Evolutionary conservation across 768 basidiomycete genomes (phyloP).

Genomic region (Tremella mesenterica): DNA sequence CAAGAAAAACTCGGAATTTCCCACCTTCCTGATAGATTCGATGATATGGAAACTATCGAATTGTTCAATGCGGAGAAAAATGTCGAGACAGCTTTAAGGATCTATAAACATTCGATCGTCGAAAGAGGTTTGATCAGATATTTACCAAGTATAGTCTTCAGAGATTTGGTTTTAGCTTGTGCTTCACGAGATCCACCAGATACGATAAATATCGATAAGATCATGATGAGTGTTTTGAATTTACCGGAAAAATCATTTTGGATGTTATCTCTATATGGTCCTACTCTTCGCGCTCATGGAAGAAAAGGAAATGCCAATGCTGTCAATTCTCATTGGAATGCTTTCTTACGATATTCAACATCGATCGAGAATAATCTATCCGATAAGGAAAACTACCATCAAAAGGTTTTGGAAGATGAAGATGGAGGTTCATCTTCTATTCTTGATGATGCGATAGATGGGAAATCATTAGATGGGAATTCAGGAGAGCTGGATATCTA

Average conservation of each 20-base stretch:
- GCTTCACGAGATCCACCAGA: conserved; percentile 50
- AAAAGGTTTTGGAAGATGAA: too few relatives aligned
- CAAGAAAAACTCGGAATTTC: too few relatives aligned
- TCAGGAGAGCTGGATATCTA: too few relatives aligned
- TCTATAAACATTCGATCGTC: conserved; percentile 56
- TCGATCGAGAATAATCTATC: too few relatives aligned
- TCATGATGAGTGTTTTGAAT: conserved; percentile 56
- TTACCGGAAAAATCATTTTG: conserved; percentile 4
- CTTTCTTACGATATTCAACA: too few relatives aligned
- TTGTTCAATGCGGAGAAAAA: conserved; percentile 59
- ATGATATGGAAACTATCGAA: conserved; percentile 23
- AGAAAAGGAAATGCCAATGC: conserved; percentile 3
- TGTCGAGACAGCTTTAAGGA: conserved; percentile 59
- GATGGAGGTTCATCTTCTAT: too few relatives aligned
- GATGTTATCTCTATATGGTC: conserved; percentile 8
- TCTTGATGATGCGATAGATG: too few relatives aligned
- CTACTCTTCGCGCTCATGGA: conserved; percentile 10
- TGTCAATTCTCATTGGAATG: conserved; percentile 2
- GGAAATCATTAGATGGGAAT: too few relatives aligned
- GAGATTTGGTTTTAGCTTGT: conserved; percentile 56
- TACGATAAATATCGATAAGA: conserved; percentile 56
- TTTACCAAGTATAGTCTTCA: conserved; percentile 47
- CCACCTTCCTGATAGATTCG: too few relatives aligned
- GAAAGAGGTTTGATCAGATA: conserved; percentile 17
- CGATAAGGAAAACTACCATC: too few relatives aligned